Conservation (phyloP, 768 basidiomycete species). For the Mycena floridula region DNA sequence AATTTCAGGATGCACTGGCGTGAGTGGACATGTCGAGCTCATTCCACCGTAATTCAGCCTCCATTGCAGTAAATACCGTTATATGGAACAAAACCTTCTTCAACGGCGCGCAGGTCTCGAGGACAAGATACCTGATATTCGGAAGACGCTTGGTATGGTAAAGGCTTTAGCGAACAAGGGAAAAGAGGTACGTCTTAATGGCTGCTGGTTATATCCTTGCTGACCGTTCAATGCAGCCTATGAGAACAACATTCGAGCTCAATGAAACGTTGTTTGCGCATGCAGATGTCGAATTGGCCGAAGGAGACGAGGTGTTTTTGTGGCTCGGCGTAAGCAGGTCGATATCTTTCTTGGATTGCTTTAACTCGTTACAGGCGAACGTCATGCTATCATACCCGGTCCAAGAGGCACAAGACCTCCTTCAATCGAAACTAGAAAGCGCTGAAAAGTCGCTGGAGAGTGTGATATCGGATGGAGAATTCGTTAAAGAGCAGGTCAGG, state of each 20-base stretch:
- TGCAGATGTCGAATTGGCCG: slow-evolving; percentile 79
- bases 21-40: slow-evolving; percentile 39
- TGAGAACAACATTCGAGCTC: slow-evolving; percentile 89
- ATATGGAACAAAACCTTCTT: slow-evolving; percentile 87
- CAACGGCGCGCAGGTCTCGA: slow-evolving; percentile 76
- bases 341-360: background rate
- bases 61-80: slow-evolving; percentile 85
- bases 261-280: slow-evolving; percentile 95
- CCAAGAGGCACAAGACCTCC: slow-evolving; percentile 65
- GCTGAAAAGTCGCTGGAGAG: slow-evolving; percentile 64
- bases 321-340: slow-evolving; percentile 83
- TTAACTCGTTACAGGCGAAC: slow-evolving; percentile 61
- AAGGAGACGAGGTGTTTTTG: slow-evolving; percentile 84
- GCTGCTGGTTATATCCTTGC: too few species aligned
- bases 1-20: slow-evolving; percentile 92
- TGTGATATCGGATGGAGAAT: slow-evolving; percentile 85
- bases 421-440: slow-evolving; percentile 65
- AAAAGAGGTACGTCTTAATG: too few species aligned
- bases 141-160: slow-evolving; percentile 90
- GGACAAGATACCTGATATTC: slow-evolving; percentile 95
- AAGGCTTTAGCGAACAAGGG: too few species aligned
- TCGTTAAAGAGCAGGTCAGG: slow-evolving; percentile 92
- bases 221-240: slow-evolving; percentile 45
- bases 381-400: slow-evolving; percentile 95
- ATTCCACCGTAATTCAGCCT: slow-evolving; percentile 20